Base-by-base conservation (phyloP, 345 rosid genomes). In the Acer negundo region DNA sequence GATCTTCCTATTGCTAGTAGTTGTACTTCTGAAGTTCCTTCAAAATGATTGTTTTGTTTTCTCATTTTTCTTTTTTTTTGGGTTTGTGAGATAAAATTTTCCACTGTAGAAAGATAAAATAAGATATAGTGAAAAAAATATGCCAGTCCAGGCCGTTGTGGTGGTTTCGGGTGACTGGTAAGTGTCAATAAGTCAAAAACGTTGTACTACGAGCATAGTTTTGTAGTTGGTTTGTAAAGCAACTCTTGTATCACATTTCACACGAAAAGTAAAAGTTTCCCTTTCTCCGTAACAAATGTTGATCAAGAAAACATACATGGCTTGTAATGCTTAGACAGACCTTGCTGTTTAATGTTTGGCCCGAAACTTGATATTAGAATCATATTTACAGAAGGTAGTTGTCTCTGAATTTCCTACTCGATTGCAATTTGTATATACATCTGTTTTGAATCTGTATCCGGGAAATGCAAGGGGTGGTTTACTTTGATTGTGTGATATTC, bases 121-220 rank as follows among this genome's bases (percentile, higher is more conserved):
- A 73, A 70, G 44, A 31, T 67, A 81, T 70, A 79, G 85, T 61
- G 87, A 83, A 76, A 81, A 61, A 83, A 74, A 82, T 35, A 88
- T 89, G 93, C 93, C 92, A 82, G 95, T 88, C 95, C 95, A 83
- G 95, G 93, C 93, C 91, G 74, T 63, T 63, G 80, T 75, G 83
- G 74, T 77, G 93, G 92, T 86, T 72, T 84, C 92, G 71, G 85
- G 95, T 89, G 95, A 89, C 91, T 87, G 95, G 95, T 89, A 35
- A 81, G 79, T 80, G 78, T 72, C 80, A 78, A 87, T 85, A 80
- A 78, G 35, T 7, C 73, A 72, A 73, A 65, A 76, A 70, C 12
- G 66, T 56, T 69, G 69, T 67, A 31, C 38, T 35, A 35, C 11
- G 68, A 46, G 26, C 77, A 38, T 88, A 67, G 80, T 67, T 69